phyloP scores from a whole-genome alignment of 2,329 filamentous ascomycete species.

The Exophiala sp. region DNA sequence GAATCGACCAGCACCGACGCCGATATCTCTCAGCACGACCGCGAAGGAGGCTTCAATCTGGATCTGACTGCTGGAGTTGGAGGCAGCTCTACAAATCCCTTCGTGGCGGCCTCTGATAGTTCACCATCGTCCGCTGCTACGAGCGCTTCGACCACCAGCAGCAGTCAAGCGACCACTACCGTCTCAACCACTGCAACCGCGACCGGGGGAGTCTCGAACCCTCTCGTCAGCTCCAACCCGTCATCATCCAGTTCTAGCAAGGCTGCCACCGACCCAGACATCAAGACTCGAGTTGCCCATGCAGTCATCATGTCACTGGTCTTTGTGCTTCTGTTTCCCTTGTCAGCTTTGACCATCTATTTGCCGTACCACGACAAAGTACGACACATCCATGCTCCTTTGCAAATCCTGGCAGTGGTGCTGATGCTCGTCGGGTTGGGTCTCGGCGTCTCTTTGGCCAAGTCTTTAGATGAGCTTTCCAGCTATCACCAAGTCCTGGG shows the following conservation, averaged over 20 bases:
- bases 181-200: conserved; percentile 5
- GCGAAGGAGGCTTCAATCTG: conserved; percentile 41
- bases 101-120: conserved; percentile 22
- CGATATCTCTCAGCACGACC: conserved; percentile 43
- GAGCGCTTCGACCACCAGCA: background rate
- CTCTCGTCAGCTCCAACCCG: conserved; percentile 16
- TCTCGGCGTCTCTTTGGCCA: conserved; percentile 48
- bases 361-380: conserved; percentile 39
- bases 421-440: conserved; percentile 47
- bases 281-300: conserved; percentile 19
- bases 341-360: conserved; percentile 34
- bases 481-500: conserved; percentile 50
- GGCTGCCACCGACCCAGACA: conserved; percentile 1
- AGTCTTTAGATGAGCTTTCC: conserved; percentile 34
- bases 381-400: conserved; percentile 39
- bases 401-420: conserved; percentile 47
- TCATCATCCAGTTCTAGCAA: conserved; percentile 12
- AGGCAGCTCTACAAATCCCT: conserved; percentile 38
- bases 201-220: conserved; percentile 19
- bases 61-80: conserved; percentile 47
- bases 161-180: background rate
- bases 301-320: conserved; percentile 40
- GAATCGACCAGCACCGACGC: conserved; percentile 43
- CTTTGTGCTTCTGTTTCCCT: conserved; percentile 40
- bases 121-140: conserved; percentile 8